phyloP scores from a whole-genome alignment of 2,329 filamentous ascomycete species.

The Fusarium stilboides region DNA sequence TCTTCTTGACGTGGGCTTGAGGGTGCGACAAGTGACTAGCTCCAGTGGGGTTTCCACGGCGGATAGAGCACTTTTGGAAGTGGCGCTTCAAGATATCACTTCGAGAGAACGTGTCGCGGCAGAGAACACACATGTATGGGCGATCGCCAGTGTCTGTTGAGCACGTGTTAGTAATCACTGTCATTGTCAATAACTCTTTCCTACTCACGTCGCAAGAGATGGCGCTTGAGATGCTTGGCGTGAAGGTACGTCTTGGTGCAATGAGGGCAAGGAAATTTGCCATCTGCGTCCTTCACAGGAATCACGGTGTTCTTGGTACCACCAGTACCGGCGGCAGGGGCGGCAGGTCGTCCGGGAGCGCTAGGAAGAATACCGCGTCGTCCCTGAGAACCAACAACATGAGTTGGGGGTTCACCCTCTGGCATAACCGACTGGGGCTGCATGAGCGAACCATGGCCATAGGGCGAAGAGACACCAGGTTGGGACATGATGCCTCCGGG shows the following conservation, averaged over 20 bases:
- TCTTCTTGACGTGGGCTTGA: slow-evolving; percentile 89
- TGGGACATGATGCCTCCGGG: slow-evolving; percentile 75
- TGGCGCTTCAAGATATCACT: slow-evolving; percentile 99
- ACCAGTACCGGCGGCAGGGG: slow-evolving; percentile 77
- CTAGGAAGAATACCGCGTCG: slow-evolving; percentile 92
- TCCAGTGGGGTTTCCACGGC: slow-evolving; percentile 94
- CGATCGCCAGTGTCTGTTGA: slow-evolving; percentile 91
- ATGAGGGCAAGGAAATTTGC: slow-evolving; percentile 97
- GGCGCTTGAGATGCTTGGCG: slow-evolving; percentile 96
- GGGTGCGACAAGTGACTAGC: slow-evolving; percentile 95
- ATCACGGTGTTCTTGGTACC: slow-evolving; percentile 85
- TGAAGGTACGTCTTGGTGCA: slow-evolving; percentile 99
- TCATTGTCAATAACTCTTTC: slow-evolving; percentile 48
- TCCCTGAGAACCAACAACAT: slow-evolving; percentile 95
- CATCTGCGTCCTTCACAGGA: slow-evolving; percentile 94
- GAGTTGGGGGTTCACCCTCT: slow-evolving; percentile 79
- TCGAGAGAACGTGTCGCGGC: slow-evolving; percentile 97
- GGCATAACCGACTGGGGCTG: slow-evolving; percentile 69
- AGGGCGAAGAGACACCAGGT: slow-evolving; percentile 71
- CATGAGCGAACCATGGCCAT: slow-evolving; percentile 72
- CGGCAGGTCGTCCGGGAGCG: slow-evolving; percentile 86
- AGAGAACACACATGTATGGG: slow-evolving; percentile 97
- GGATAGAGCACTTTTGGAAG: slow-evolving; percentile 98
- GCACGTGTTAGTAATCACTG: slow-evolving; percentile 49
- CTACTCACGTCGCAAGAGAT: slow-evolving; percentile 93